Evolutionary conservation across 129 eudicot genomes (phyloP), one percentile per base, ranked within the genome.

Genomic region (Artemisia tridentata): DNA sequence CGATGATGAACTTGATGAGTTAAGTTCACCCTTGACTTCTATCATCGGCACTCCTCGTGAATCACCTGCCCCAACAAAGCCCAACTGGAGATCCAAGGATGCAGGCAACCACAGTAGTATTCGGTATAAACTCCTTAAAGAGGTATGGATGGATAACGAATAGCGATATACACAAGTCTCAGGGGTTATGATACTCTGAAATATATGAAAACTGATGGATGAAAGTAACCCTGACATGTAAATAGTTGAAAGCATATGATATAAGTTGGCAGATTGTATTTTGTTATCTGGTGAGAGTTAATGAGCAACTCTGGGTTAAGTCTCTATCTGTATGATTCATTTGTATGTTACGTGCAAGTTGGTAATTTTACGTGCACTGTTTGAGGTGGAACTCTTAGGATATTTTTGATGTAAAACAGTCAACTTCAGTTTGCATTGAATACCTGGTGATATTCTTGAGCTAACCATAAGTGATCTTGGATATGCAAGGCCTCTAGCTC

Each of bases 1-100:
- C 8, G 99, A 93, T 38, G 96, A 93, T 67, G 99, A 93, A 61
- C 88, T 93, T 59, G 97, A 89, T 16, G 89, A 87, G 65, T 23
- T 93, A 76, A 82, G 84, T 81, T 84, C 96, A 11, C 96, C 97
- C 15, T 75, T 90, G 62, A 76, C 73, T 48, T 68, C 87, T 21
- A 76, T 86, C 71, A 59, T 86, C 14, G 80, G 77, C 21, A 72
- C 53, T 67, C 50, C 58, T 45, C 43, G 38, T 23, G 67, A 74
- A 16, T 71, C 81, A 63, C 4, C 78, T 67, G 52, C 72, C 48
- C 71, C 78, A 46, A 13, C 77, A 70, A 81, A 80, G 56, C 50
- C 80, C 15, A 73, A 61, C 29, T 79, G 82, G 79, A 66, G 76
- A 46, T 47, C 74, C 4, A 78, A 67, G 53, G 86, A 79, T 54